Evolutionary conservation across 306 rosid genomes (phyloP).

Genomic region (Urtica urens): DNA sequence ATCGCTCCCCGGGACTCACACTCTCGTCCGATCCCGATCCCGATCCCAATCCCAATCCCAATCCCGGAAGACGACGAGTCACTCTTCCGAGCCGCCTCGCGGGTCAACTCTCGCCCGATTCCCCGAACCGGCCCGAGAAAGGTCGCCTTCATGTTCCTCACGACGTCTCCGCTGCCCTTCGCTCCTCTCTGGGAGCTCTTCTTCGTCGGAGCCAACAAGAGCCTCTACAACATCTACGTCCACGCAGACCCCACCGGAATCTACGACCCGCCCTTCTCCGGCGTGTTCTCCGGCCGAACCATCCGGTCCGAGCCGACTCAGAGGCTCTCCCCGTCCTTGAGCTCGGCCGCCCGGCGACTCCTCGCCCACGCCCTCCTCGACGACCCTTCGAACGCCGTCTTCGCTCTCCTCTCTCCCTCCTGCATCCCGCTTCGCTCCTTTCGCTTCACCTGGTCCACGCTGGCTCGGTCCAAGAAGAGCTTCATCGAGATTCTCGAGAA

Average conservation of each 20-base stretch:
- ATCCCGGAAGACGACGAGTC: conserved; percentile 21
- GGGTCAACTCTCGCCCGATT: conserved; percentile 24
- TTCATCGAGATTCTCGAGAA: conserved; percentile 52
- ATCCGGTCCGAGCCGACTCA: conserved; percentile 39
- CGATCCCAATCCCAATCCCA: neutral
- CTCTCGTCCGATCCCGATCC: neutral
- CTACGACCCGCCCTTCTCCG: conserved; percentile 42
- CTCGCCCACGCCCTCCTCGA: conserved; percentile 52
- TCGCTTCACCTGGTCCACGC: conserved; percentile 40
- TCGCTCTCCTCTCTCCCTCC: conserved; percentile 41
- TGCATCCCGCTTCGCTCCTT: conserved; percentile 64
- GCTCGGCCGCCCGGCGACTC: conserved; percentile 41
- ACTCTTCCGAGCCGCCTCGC: conserved; percentile 25
- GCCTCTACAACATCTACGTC: conserved; percentile 41
- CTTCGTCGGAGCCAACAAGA: conserved; percentile 25
- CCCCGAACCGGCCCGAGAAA: conserved; percentile 18
- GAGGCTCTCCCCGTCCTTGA: conserved; percentile 34
- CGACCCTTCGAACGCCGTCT: conserved; percentile 42
- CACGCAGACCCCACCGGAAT: conserved; percentile 46
- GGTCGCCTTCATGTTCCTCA: conserved; percentile 57
- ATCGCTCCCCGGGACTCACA: neutral
- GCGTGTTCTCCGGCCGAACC: conserved; percentile 37
- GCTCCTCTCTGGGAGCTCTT: conserved; percentile 57
- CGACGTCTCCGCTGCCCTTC: conserved; percentile 46
- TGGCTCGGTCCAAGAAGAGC: conserved; percentile 29